Conservation (phyloP, 179 eudicot species). For the Silene coronaria region DNA sequence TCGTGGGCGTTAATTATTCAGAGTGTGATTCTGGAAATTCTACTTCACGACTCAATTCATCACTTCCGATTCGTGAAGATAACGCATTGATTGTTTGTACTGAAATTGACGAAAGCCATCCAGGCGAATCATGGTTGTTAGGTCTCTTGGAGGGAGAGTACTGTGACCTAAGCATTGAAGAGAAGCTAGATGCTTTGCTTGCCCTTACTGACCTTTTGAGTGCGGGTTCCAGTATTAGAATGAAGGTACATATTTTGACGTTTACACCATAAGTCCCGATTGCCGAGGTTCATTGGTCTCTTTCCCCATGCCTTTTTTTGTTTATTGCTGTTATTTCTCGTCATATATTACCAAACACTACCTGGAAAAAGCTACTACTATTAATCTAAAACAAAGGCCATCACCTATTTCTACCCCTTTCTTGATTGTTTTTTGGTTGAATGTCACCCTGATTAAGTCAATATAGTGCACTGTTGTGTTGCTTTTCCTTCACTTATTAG, state of each 20-base stretch:
- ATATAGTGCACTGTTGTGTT: too few species aligned
- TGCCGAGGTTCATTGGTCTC: neutral
- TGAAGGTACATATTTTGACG: slow-evolving; percentile 53
- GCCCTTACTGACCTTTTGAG: slow-evolving; percentile 75
- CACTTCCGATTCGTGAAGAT: slow-evolving; percentile 24
- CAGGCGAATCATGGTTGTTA: slow-evolving; percentile 81
- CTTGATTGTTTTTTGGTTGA: neutral
- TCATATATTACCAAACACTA: neutral
- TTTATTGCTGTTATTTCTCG: slow-evolving; percentile 5
- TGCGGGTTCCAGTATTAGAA: slow-evolving; percentile 64
- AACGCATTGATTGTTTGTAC: slow-evolving; percentile 28
- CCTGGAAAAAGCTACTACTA: neutral
- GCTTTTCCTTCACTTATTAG: too few species aligned
- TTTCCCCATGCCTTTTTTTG: neutral
- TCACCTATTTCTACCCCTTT: neutral
- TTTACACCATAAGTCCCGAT: slow-evolving; percentile 7
- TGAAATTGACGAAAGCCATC: slow-evolving; percentile 93
- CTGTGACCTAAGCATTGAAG: slow-evolving; percentile 81
- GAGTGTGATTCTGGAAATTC: slow-evolving; percentile 50
- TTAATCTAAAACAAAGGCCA: neutral
- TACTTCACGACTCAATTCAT: slow-evolving; percentile 20
- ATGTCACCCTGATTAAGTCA: too few species aligned
- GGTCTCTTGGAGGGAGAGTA: slow-evolving; percentile 95
- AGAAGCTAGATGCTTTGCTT: slow-evolving; percentile 62
- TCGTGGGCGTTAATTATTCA: slow-evolving; percentile 33